A percentile compares a stretch with the other conserved stretches of the same genome.
phyloP scores from a whole-genome alignment of 169 alveolate species.

The Neospora caninum region DNA sequence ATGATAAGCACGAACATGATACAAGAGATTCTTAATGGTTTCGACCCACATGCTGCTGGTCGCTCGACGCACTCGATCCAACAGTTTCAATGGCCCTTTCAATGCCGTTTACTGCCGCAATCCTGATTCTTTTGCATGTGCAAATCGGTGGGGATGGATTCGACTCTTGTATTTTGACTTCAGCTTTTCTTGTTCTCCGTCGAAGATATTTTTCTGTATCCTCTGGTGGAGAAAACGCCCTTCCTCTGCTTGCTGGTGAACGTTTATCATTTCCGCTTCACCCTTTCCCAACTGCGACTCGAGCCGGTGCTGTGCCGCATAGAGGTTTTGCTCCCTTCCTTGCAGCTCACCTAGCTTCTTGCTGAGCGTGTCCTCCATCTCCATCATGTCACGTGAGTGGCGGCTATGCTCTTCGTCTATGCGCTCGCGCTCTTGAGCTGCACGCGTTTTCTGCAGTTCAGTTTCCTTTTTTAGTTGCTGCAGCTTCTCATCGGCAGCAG shows the following conservation, averaged over 20 bases:
- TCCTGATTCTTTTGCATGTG: too few species aligned
- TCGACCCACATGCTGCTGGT: too few species aligned
- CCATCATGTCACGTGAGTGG: neutral
- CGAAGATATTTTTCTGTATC: neutral
- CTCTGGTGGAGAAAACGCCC: neutral
- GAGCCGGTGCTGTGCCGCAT: neutral
- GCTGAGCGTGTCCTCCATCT: neutral
- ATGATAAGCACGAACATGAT: too few species aligned
- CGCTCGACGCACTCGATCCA: too few species aligned
- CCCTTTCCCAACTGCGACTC: neutral
- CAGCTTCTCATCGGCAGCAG: neutral
- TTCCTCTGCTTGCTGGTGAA: neutral
- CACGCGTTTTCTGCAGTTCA: neutral
- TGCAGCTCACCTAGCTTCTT: neutral
- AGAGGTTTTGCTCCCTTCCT: neutral
- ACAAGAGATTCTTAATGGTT: too few species aligned
- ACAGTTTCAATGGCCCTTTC: too few species aligned
- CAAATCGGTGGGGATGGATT: neutral
- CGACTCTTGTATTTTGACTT: neutral
- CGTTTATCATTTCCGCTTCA: neutral
- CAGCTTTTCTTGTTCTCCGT: neutral
- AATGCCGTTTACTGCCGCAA: too few species aligned
- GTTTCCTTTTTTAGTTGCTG: neutral
- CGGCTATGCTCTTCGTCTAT: constrained; percentile 13
- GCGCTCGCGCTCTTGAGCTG: neutral